Evolutionary conservation across 306 rosid species (phyloP), one percentile per base, ranked within the genome.

Genomic region (Pyrus communis): DNA sequence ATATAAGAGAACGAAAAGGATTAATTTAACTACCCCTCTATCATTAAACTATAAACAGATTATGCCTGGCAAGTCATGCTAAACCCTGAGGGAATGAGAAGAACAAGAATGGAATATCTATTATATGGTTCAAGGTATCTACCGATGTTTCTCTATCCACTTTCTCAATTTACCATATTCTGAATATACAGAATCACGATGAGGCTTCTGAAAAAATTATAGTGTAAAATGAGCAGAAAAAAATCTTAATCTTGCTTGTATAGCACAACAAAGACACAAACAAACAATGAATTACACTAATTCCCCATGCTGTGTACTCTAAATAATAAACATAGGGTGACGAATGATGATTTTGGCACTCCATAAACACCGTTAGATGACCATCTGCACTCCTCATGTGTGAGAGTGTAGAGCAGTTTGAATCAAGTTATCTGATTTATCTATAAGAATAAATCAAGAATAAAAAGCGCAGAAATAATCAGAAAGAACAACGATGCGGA

Each of bases 1-100:
- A 85, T 78, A 31, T 3, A 33, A 60, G 78, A 55, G 54, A 70
- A 70, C 68, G n/a, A n/a, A 52, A 57, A 59, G 66, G 71, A 61
- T 49, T 30, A 71, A 79, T 68, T 62, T 45, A 74, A 54, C 28
- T n/a, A 73, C 35, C 66, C 52, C 40, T 38, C 77, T 38, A 13
- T 21, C 38, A 76, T 43, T 76, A 63, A 68, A 76, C 78, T 63
- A 19, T n/a, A 78, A 80, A 63, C 13, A 28, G 51, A 33, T 35
- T 35, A 67, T 42, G 28, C 21, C 42, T 31, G 13, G 33, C 69
- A 66, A 78, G 59, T 51, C 69, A 22, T 31, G 66, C n/a, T 64
- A 73, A 54, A 66, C 17, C 58, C 35, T 15, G 40, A 52, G 62
- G 25, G 59, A 66, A 28, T 33, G 31, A 75, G 54, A 28, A 68